A percentile compares a stretch with the other conserved stretches of the same genome.
These are phyloP conservation scores for Monosiga brevicollis DNA, from an alignment of 78 protist genomes.

Conservation along the genomic window DNA sequence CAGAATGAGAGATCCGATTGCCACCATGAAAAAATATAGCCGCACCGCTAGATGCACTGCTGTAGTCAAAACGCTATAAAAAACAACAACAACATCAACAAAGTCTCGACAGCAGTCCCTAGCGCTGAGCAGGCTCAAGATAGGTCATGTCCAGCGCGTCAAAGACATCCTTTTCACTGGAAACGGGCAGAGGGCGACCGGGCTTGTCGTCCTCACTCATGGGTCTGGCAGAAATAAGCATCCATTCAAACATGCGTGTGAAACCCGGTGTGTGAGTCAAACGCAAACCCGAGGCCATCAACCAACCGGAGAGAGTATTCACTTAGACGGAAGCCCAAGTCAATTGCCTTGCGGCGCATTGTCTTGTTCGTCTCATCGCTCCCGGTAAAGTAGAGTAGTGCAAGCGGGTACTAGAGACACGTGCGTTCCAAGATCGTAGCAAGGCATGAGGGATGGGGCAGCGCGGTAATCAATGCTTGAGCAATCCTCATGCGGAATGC, in stretches of 20 bases:
- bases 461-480: too few relatives aligned
- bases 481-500: too few relatives aligned
- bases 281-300: not conserved
- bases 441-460: too few relatives aligned
- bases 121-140: not conserved
- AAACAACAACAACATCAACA: too few relatives aligned
- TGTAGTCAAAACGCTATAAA: too few relatives aligned
- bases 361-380: not conserved
- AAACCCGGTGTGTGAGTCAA: not conserved
- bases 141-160: not conserved
- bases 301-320: not conserved
- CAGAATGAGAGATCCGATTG: too few relatives aligned
- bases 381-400: not conserved
- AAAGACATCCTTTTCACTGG: not conserved
- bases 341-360: not conserved
- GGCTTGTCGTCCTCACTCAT: not conserved
- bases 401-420: not conserved
- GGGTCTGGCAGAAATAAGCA: not conserved
- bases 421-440: too few relatives aligned
- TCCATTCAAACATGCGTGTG: not conserved
- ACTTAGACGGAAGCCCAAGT: not conserved
- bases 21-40: too few relatives aligned
- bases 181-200: not conserved
- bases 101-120: too few relatives aligned
- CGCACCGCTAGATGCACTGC: too few relatives aligned